Conservation (phyloP, 2,329 filamentous ascomycete species). For the Cercospora sp. region DNA sequence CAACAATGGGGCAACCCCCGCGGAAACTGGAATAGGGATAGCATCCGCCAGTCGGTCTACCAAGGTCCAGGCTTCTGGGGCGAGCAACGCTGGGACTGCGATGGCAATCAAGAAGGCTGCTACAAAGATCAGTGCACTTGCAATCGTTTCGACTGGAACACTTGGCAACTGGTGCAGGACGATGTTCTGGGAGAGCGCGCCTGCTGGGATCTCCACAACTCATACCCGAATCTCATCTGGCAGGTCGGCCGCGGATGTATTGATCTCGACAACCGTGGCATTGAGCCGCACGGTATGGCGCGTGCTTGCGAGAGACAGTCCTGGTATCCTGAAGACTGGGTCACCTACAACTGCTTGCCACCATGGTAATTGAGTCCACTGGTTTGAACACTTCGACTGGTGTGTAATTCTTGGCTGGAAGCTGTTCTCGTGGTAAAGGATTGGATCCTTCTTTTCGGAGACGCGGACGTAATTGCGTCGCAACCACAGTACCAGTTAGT, state of each 20-base stretch:
- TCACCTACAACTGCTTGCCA: neutral
- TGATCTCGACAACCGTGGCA: constrained; percentile 5
- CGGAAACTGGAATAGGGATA: neutral
- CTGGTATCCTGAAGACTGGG: neutral
- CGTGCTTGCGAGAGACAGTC: constrained; percentile 15
- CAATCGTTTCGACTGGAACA: neutral
- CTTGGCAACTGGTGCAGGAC: neutral
- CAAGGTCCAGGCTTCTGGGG: neutral
- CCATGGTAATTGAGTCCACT: neutral
- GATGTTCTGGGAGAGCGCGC: neutral
- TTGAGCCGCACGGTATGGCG: constrained; percentile 11
- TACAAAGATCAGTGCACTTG: constrained; percentile 4
- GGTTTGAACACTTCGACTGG: neutral
- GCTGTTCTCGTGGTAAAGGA: neutral
- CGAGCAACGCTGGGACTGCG: neutral
- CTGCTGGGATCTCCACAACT: neutral
- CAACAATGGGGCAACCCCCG: neutral
- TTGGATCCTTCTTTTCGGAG: neutral
- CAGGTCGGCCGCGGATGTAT: constrained; percentile 4
- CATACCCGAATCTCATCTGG: neutral
- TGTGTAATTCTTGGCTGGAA: neutral
- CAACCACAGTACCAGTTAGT: neutral
- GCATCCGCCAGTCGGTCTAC: neutral
- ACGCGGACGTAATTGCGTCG: neutral
- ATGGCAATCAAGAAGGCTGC: constrained; percentile 5